Base-by-base conservation (phyloP, 805 yeast species). In the Saccharomycopsis fodiens region DNA sequence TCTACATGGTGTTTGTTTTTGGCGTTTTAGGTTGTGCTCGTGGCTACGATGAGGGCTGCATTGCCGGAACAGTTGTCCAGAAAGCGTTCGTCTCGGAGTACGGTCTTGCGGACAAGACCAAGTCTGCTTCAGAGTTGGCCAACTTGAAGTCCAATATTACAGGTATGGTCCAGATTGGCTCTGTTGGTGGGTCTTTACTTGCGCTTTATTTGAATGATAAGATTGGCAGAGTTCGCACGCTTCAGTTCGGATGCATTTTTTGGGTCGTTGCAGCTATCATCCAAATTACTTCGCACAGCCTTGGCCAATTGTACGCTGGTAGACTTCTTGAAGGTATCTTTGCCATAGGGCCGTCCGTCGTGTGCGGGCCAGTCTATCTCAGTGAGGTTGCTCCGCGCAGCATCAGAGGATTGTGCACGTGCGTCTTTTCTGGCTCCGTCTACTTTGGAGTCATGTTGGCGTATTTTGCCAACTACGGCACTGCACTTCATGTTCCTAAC, bases 151-250 rank as follows among this genome's bases (percentile, higher is more conserved):
- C 79, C 4, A 76, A 74, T 55, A 76, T 76, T 54, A 67, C 75
- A 3, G 63, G 79, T 4, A 77, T 77, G 81, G 81, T 76, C 6
- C 78, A 73, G 53, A 56, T 76, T 23, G 79, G 79, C 2, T 69
- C 76, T 16, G 67, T 75, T 32, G 78, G 73, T 34, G 82, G 82
- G 16, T 63, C 78, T 17, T 43, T 75, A 13, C 42, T 75, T 19
- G 74, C 79, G 1, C 66, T 70, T 56, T 68, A 62, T 47, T 55
- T 73, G 1, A 72, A 69, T 32, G 82, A 77, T 54, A 62, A 61
- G 38, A 53, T 76, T 32, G 82, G 82, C 16, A 64, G 81, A 54
- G 64, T 73, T 42, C 60, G 72, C 54, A 61, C 79, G 8, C 58
- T 74, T 41, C 74, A 73, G 52, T 55, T 56, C 2, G 65, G 68